Percentiles rank a stretch among this genome's conserved stretches.
Evolutionary conservation across 208 protist species (phyloP).

Genomic region (Leishmania braziliensis): DNA sequence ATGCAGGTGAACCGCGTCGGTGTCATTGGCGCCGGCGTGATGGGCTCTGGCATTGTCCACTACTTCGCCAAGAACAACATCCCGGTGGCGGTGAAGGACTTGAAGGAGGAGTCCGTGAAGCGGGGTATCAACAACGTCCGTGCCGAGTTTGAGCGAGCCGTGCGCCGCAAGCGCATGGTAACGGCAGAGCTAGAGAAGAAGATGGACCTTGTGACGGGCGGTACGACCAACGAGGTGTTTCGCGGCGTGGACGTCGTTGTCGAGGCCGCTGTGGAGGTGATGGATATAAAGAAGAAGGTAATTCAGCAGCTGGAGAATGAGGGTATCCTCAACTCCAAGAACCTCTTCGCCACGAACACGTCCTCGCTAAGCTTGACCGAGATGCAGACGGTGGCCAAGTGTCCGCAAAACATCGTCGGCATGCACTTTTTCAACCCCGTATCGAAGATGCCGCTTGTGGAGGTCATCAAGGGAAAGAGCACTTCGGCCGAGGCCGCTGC

Average conservation of each 20-base stretch:
- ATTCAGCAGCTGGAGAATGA: constrained; percentile 80
- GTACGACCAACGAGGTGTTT: constrained; percentile 58
- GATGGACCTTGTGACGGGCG: constrained; percentile 66
- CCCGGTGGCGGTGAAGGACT: constrained; percentile 71
- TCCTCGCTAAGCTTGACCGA: constrained; percentile 92
- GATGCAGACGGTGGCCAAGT: constrained; percentile 74
- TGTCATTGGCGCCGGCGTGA: constrained; percentile 86
- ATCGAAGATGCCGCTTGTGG: constrained; percentile 92
- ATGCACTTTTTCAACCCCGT: constrained; percentile 97
- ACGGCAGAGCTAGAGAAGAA: constrained; percentile 39
- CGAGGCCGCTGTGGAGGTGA: constrained; percentile 93
- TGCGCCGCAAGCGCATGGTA: constrained; percentile 70
- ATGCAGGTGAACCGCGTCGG: constrained; percentile 48
- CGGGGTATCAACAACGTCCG: constrained; percentile 69
- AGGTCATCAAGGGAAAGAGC: constrained; percentile 88
- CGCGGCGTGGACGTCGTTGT: constrained; percentile 81
- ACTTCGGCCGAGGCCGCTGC: constrained; percentile 80
- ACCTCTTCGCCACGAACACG: constrained; percentile 94
- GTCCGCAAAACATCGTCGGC: constrained; percentile 87
- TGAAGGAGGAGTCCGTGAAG: constrained; percentile 71
- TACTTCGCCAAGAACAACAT: constrained; percentile 79
- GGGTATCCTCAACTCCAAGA: constrained; percentile 52
- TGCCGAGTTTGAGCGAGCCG: constrained; percentile 58
- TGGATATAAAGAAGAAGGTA: constrained; percentile 93
- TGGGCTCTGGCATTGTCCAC: constrained; percentile 89